These are phyloP conservation scores for Hemileia vastatrix DNA, from an alignment of 1,284 basidiomycete species.

Conservation along the genomic window DNA sequence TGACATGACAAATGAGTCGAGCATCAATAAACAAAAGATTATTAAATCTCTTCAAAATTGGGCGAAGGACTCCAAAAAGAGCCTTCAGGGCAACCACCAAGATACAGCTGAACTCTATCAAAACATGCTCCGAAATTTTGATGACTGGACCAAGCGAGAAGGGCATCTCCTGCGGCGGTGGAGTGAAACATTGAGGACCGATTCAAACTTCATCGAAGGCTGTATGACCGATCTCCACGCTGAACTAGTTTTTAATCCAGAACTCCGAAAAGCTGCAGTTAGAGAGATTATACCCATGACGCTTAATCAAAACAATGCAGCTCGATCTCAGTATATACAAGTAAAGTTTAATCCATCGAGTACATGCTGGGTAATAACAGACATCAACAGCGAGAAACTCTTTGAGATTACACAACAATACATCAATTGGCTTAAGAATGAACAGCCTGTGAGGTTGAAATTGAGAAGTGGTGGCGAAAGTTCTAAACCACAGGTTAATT, in stretches of 20 bases:
- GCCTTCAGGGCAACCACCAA: no score
- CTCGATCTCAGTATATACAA: not conserved
- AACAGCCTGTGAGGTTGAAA: no score
- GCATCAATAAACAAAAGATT: no score
- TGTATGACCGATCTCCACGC: not conserved
- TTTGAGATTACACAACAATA: not conserved
- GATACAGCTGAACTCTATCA: no score
- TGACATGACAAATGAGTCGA: no score
- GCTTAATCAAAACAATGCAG: not conserved
- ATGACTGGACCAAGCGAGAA: not conserved
- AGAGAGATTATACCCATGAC: not conserved
- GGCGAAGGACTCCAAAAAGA: no score
- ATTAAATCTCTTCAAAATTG: no score
- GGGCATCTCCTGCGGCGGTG: not conserved
- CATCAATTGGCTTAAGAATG: not conserved
- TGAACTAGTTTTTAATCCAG: not conserved
- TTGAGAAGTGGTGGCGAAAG: no score
- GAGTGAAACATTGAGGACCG: not conserved
- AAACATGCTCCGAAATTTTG: no score
- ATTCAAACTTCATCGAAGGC: not conserved
- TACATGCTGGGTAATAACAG: not conserved
- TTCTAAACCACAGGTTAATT: no score
- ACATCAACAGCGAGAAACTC: not conserved
- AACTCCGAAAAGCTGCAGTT: slow-evolving; percentile 1
- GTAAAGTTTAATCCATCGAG: not conserved